Evolutionary conservation across 2,329 filamentous ascomycete genomes (phyloP).

Genomic region (Thelonectria rubi): DNA sequence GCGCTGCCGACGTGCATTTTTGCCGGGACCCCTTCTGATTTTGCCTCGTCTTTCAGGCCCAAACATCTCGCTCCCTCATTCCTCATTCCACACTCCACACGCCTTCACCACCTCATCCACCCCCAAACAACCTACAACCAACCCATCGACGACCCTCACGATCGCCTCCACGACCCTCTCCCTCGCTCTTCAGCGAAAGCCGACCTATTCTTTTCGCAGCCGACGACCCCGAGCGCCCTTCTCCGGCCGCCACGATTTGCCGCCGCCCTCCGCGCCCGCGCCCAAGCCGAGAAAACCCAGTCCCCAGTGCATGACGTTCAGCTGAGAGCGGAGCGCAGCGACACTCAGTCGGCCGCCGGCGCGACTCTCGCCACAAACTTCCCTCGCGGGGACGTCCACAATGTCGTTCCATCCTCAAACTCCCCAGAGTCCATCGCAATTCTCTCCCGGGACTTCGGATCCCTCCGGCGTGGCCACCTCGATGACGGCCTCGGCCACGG

Average conservation of each 20-base stretch:
- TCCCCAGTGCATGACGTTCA: slow-evolving; percentile 46
- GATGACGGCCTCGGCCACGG: slow-evolving; percentile 59
- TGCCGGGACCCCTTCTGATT: slow-evolving; percentile 29
- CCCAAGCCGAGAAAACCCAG: slow-evolving; percentile 40
- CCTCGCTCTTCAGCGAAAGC: slow-evolving; percentile 39
- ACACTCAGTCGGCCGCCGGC: slow-evolving; percentile 46
- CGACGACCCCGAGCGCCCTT: slow-evolving; percentile 27
- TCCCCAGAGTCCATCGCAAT: slow-evolving; percentile 72
- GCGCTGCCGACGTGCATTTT: slow-evolving; percentile 19
- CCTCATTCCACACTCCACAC: slow-evolving; percentile 43
- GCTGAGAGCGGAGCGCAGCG: slow-evolving; percentile 47
- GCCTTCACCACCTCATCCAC: slow-evolving; percentile 42
- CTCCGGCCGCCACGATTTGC: slow-evolving; percentile 19
- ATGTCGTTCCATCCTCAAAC: slow-evolving; percentile 75
- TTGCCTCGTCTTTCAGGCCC: slow-evolving; percentile 48
- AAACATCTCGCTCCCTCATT: slow-evolving; percentile 35
- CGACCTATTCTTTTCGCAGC: slow-evolving; percentile 32
- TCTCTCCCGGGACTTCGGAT: slow-evolving; percentile 65
- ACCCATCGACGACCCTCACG: slow-evolving; percentile 36
- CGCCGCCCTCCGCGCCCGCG: slow-evolving; percentile 32
- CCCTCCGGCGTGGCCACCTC: slow-evolving; percentile 61
- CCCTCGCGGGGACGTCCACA: slow-evolving; percentile 53
- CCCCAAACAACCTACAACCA: slow-evolving; percentile 44
- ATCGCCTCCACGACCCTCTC: slow-evolving; percentile 26
- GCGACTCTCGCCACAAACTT: slow-evolving; percentile 45